Conservation (phyloP, 169 alveolate species). For the Cryptosporidium viatorum region DNA sequence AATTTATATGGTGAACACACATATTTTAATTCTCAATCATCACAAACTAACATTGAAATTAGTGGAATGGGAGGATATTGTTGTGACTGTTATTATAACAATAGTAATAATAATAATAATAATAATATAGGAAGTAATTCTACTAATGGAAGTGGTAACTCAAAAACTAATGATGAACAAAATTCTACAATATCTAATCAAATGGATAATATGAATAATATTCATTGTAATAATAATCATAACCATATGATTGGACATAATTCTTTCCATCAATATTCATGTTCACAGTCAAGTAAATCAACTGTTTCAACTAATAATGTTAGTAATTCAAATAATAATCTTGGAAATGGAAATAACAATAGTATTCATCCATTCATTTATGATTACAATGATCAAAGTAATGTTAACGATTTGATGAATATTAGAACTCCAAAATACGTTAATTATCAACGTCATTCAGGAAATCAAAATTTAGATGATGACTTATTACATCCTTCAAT, state of each 20-base stretch:
- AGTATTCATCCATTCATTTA: conserved; percentile 47
- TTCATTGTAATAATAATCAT: conserved; percentile 15
- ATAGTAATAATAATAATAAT: background rate
- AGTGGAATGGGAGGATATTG: conserved; percentile 16
- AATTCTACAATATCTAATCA: conserved; percentile 4
- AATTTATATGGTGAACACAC: conserved; percentile 23
- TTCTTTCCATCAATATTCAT: background rate
- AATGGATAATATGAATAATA: conserved; percentile 23
- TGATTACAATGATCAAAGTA: conserved; percentile 49
- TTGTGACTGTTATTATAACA: conserved; percentile 29
- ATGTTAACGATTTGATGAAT: conserved; percentile 53
- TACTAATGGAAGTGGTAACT: background rate
- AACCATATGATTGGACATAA: background rate
- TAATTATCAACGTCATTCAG: conserved; percentile 54
- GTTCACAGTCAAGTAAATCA: conserved; percentile 3
- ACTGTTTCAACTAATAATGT: background rate
- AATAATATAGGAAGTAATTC: background rate
- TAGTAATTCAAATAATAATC: conserved; percentile 7
- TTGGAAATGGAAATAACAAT: conserved; percentile 2
- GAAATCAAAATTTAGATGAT: conserved; percentile 37
- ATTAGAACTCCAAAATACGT: conserved; percentile 67
- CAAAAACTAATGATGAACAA: conserved; percentile 22
- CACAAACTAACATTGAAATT: conserved; percentile 24
- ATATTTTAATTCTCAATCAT: conserved; percentile 18
- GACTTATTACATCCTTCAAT: conserved; percentile 64